Conservation (phyloP, 305 asterid species). For the Lippia alba region DNA sequence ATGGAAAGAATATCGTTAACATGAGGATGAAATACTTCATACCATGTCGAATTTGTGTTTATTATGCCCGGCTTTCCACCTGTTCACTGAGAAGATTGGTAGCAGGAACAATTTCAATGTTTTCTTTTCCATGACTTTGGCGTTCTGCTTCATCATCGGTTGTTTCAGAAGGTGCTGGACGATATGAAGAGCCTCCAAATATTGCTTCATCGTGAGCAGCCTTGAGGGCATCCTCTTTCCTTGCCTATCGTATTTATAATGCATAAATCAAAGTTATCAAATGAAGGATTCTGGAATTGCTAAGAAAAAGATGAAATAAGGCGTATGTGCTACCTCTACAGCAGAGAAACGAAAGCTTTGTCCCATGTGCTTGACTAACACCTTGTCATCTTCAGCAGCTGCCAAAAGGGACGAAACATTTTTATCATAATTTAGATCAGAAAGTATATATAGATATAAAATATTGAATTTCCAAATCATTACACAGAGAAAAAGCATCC, state of each 20-base stretch:
- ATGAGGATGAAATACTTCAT: background rate
- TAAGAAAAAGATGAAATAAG: background rate
- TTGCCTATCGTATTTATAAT: conserved; percentile 47
- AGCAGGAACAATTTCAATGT: conserved; percentile 39
- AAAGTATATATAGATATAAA: background rate
- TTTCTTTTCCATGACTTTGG: conserved; percentile 33
- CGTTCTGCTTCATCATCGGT: conserved; percentile 48
- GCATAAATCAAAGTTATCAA: conserved; percentile 12
- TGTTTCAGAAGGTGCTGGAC: conserved; percentile 43
- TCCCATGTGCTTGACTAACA: conserved; percentile 74
- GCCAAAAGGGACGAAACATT: conserved; percentile 33
- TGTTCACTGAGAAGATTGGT: conserved; percentile 69
- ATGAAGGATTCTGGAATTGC: background rate
- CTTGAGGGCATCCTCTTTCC: conserved; percentile 67
- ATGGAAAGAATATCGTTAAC: conserved; percentile 11
- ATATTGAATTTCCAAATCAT: conserved; percentile 19
- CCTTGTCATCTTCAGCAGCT: conserved; percentile 87
- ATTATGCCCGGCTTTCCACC: conserved; percentile 43
- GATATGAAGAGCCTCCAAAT: conserved; percentile 70
- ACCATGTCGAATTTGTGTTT: background rate
- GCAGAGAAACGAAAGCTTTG: conserved; percentile 87
- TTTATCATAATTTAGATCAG: conserved; percentile 8
- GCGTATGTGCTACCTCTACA: conserved; percentile 55
- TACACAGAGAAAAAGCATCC: conserved; percentile 22
- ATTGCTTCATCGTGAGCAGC: conserved; percentile 88